phyloP scores from a whole-genome alignment of 2,329 filamentous ascomycete genomes.

The Tolypocladium paradoxum region DNA sequence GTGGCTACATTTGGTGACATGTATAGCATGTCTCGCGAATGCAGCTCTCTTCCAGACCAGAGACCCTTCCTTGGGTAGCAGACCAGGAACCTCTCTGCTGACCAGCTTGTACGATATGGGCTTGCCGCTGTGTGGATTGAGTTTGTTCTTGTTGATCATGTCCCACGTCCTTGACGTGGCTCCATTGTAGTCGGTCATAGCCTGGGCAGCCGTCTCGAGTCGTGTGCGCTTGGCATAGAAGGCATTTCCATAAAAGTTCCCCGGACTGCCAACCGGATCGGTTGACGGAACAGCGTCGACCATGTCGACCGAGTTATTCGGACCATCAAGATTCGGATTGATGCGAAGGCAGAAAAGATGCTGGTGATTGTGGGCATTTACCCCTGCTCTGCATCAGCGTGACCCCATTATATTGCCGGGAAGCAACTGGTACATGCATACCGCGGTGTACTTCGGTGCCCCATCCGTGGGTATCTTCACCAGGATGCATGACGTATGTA shows the following conservation, averaged over 20 bases:
- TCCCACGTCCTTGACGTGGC: conserved; percentile 78
- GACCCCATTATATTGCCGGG: neutral
- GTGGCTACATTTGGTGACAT: conserved; percentile 64
- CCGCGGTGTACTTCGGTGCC: neutral
- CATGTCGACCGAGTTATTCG: conserved; percentile 75
- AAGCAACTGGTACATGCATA: neutral
- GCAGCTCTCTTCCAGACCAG: conserved; percentile 84
- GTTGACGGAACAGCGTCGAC: conserved; percentile 63
- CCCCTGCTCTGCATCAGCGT: conserved; percentile 29
- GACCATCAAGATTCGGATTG: conserved; percentile 78
- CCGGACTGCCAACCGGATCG: conserved; percentile 64
- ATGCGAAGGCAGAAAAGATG: conserved; percentile 87
- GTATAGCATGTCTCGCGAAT: conserved; percentile 77
- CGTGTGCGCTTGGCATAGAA: conserved; percentile 81
- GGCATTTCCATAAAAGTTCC: conserved; percentile 84
- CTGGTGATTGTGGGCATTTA: conserved; percentile 94
- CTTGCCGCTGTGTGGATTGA: conserved; percentile 82
- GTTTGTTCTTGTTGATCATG: conserved; percentile 70
- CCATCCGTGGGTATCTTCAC: neutral
- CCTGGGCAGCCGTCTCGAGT: conserved; percentile 57
- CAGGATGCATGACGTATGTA: neutral
- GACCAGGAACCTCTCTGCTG: conserved; percentile 66
- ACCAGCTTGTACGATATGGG: conserved; percentile 83
- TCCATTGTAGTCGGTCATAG: conserved; percentile 72
- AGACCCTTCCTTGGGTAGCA: conserved; percentile 71